Evolutionary conservation across 352 stramenopile species (phyloP).

Genomic region (Globisporangium ultimum): DNA sequence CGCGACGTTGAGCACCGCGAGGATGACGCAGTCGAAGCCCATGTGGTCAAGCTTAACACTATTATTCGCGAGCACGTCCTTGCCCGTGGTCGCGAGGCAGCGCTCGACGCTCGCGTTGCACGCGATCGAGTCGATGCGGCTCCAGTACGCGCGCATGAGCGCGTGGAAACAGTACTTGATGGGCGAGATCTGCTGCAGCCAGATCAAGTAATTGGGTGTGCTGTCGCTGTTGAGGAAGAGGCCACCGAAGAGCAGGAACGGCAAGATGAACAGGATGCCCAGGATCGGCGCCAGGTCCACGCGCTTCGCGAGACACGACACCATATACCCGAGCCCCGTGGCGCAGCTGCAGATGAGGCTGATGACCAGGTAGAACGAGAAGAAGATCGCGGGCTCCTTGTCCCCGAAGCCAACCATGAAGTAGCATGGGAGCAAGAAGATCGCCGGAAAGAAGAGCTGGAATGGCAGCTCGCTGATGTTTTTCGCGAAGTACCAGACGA

Average conservation of each 20-base stretch:
- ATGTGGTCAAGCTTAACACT: conserved; percentile 18
- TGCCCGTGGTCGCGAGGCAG: conserved; percentile 21
- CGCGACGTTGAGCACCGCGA: conserved; percentile 27
- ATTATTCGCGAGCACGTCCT: conserved; percentile 25
- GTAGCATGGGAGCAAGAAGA: conserved; percentile 32
- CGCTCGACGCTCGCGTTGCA: conserved; percentile 11
- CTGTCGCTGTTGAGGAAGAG: conserved; percentile 32
- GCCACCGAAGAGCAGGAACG: conserved; percentile 31
- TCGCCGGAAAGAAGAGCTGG: conserved; percentile 28
- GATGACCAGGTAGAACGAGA: conserved; percentile 29
- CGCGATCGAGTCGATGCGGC: conserved; percentile 18
- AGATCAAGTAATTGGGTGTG: conserved; percentile 30
- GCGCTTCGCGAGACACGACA: conserved; percentile 25
- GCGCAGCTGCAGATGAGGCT: conserved; percentile 18
- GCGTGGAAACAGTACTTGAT: conserved; percentile 35
- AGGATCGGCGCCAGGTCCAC: conserved; percentile 29
- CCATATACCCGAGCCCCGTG: conserved; percentile 27
- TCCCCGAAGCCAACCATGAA: conserved; percentile 36
- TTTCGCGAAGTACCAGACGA: conserved; percentile 38
- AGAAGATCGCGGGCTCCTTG: conserved; percentile 28
- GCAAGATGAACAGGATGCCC: conserved; percentile 28
- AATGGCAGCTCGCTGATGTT: conserved; percentile 33
- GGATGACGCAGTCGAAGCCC: conserved; percentile 22
- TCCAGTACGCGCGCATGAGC: conserved; percentile 36
- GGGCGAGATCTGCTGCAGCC: conserved; percentile 32